Conservation (phyloP, 768 basidiomycete genomes). For the Tremella fuciformis region DNA sequence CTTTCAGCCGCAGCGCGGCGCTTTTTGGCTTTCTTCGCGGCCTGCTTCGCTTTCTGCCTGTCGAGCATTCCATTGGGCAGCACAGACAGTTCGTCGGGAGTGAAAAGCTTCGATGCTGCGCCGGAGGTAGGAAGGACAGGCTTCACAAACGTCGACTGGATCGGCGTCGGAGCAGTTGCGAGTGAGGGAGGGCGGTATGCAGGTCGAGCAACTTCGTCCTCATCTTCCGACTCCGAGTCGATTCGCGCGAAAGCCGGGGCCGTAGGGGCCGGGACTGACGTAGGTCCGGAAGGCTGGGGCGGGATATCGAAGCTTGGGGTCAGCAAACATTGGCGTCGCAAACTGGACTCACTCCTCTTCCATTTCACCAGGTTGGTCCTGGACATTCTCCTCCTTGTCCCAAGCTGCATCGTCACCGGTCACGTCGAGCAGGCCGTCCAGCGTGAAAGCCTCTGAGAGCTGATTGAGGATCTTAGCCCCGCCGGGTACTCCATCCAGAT, state of each 20-base stretch:
- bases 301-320: not conserved
- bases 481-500: constrained; percentile 70
- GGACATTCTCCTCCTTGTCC: constrained; percentile 53
- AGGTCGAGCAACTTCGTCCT: constrained; percentile 5
- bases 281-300: not conserved
- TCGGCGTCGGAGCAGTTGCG: not conserved
- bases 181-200: not conserved
- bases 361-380: constrained; percentile 20
- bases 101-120: constrained; percentile 33
- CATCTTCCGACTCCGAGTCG: constrained; percentile 6
- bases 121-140: constrained; percentile 3
- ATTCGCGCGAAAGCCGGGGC: not conserved
- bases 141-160: constrained; percentile 1
- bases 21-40: constrained; percentile 49
- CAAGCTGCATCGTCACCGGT: constrained; percentile 79
- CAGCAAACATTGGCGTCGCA: not conserved
- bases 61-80: constrained; percentile 43
- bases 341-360: constrained; percentile 30
- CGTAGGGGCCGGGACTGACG: not conserved
- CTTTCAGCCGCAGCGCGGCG: constrained; percentile 10
- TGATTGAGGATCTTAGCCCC: constrained; percentile 71
- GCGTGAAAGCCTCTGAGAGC: constrained; percentile 74
- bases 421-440: constrained; percentile 74
- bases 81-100: constrained; percentile 44
- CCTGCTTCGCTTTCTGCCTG: constrained; percentile 41